phyloP scores from a whole-genome alignment of 805 yeast genomes.

The Lipomyces mesembrius region DNA sequence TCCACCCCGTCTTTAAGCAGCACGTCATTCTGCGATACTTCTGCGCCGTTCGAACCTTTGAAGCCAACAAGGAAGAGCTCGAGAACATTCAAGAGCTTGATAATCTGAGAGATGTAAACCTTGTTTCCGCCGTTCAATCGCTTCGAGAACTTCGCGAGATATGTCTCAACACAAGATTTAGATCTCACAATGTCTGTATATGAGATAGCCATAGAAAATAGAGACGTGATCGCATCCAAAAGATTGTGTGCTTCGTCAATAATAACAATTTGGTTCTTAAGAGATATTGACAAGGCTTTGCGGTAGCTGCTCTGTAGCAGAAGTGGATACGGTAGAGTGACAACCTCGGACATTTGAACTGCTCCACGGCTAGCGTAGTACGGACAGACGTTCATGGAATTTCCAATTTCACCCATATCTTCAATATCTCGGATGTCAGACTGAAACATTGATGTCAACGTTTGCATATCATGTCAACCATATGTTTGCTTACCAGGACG shows the following conservation, averaged over 20 bases:
- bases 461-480: not conserved
- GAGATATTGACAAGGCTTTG: conserved; percentile 59
- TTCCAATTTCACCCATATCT: conserved; percentile 69
- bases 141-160: conserved; percentile 63
- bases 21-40: conserved; percentile 57
- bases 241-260: conserved; percentile 94
- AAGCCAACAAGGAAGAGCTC: conserved; percentile 38
- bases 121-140: conserved; percentile 73
- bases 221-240: conserved; percentile 70
- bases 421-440: conserved; percentile 75
- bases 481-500: conserved; percentile 46
- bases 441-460: conserved; percentile 7
- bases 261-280: conserved; percentile 69
- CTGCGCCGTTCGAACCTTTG: conserved; percentile 53
- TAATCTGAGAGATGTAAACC: conserved; percentile 66
- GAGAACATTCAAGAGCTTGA: conserved; percentile 60
- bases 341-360: conserved; percentile 65
- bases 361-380: conserved; percentile 74
- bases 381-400: conserved; percentile 66
- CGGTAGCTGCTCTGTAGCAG: conserved; percentile 67
- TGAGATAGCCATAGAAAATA: conserved; percentile 67
- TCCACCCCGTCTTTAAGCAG: conserved; percentile 68
- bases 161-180: conserved; percentile 56
- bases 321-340: conserved; percentile 85
- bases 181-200: conserved; percentile 54